Evolutionary conservation across 345 rosid genomes (phyloP), one percentile per base, ranked within the genome.

Genomic region (Jatropha curcas): DNA sequence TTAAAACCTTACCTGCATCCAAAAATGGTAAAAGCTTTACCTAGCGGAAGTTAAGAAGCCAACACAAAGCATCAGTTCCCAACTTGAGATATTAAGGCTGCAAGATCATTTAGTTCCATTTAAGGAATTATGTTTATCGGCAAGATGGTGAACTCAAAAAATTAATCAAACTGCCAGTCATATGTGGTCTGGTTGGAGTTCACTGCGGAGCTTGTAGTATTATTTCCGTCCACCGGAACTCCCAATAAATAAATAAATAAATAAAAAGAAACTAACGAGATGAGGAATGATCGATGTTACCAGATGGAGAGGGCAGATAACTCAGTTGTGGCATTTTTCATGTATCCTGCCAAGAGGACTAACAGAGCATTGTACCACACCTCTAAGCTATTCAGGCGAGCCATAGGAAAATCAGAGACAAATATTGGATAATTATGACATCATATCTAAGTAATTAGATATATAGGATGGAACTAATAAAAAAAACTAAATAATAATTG

Each of bases 301-400:
- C 98, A 94, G 59, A 94, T 84, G 62, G 98, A 88, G 80, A 94
- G 83, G 7, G 98, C 97, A 63, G 93, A 84, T 68, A 94, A 85
- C 28, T 86, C 79, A 45, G 82, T 53, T 5, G 81, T 72, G 0
- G 97, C 98, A 83, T 88, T 78, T 48, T 76, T 35, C 88, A 91
- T 74, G 77, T 93, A 88, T 52, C 97, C 97, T 4, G 97, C 92
- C 56, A 91, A 46, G 17, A 93, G 72, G 24, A 93, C 89, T 10
- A 93, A 73, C n/a, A 91, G 48, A 10, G 92, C 85, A 82, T 67
- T 58, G 83, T 91, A 93, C 98, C 98, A 93, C 2, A 88, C 65
- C 86, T 91, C 97, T 63, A 93, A 86, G 84, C 98, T 93, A 66
- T 77, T 11, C 1, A 61, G 17, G 5, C 34, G 17, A 46, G 51